phyloP scores from a whole-genome alignment of 1,139 yeast species.

The Saccharomyces hybrid region DNA sequence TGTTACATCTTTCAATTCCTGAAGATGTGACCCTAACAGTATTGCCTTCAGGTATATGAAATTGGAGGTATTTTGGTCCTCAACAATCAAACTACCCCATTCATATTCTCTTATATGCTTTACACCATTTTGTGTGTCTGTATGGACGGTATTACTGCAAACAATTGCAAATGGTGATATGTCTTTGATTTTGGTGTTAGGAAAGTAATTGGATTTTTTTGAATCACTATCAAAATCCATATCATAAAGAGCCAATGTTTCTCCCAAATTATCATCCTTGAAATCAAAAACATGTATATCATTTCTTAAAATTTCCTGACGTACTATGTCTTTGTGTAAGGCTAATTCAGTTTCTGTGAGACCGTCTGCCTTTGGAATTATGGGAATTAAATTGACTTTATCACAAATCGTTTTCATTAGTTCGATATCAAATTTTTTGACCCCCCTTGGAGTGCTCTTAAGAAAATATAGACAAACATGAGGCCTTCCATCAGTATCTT shows the following conservation, averaged over 20 bases:
- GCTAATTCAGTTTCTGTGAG: constrained; percentile 43
- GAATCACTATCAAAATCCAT: constrained; percentile 23
- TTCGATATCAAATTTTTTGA: constrained; percentile 40
- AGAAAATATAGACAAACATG: constrained; percentile 59
- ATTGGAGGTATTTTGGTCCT: constrained; percentile 53
- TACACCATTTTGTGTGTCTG: constrained; percentile 20
- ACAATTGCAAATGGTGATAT: constrained; percentile 43
- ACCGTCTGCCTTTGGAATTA: constrained; percentile 51
- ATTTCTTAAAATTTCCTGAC: constrained; percentile 38
- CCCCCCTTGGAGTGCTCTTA: constrained; percentile 49
- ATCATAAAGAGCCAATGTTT: constrained; percentile 14
- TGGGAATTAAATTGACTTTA: constrained; percentile 51
- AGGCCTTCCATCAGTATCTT: constrained; percentile 49
- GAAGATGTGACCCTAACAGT: constrained; percentile 66
- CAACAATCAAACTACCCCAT: constrained; percentile 42
- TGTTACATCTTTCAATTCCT: constrained; percentile 65
- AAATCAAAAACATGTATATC: constrained; percentile 48
- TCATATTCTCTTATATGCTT: constrained; percentile 37
- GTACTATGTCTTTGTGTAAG: constrained; percentile 39
- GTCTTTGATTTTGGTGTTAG: constrained; percentile 29
- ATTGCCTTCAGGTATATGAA: constrained; percentile 60
- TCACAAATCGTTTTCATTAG: constrained; percentile 44
- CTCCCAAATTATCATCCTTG: constrained; percentile 32
- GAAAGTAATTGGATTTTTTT: constrained; percentile 2
- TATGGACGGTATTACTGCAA: constrained; percentile 36